Base-by-base conservation (phyloP, 73 alveolate genomes). In the Durusdinium trenchii region DNA sequence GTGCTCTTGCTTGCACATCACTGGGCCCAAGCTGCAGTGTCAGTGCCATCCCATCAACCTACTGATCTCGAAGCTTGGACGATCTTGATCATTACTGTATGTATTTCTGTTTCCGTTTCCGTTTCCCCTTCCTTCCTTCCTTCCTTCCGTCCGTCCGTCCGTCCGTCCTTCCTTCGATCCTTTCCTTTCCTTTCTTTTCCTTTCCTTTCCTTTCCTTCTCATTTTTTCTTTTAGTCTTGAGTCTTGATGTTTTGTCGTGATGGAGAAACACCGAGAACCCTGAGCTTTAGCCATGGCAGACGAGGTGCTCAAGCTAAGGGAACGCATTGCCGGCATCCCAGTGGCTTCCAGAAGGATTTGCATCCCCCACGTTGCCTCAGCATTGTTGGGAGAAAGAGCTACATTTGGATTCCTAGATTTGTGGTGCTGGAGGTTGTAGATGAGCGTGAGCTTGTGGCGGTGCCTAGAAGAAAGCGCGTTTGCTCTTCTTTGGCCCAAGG, bases 21-120 rank as follows among this genome's bases (percentile, higher is more conserved):
- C 64, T 78, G 60, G 62, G 89, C 61, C 26, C 62, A 81, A 46
- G 92, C 73, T 3, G 92, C 92, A 0, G 48, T 82, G 47, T 82
- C 92, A 32, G 92, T 82, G 67, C 73, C 71, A 32, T 46, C 92
- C 50, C 73, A 82, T 35, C 92, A 82, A n/a, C 92, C 92, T 46
- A 71, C 71, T 30, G 71, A 82, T 32, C 73, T 82, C 30, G 92
- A 46, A 48, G 35, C 92, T 23, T 10, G 92, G 69, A 5, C 3
- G 62, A 12, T 6, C 38, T 46, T 79, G 45, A 42, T 40, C 54
- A 35, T 38, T 6, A n/a, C n/a, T n/a, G n/a, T n/a, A n/a, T n/a
- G n/a, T n/a, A n/a, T n/a, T n/a, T n/a, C n/a, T n/a, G n/a, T n/a
- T n/a, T n/a, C n/a, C n/a, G n/a, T n/a, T n/a, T n/a, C n/a, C n/a